Evolutionary conservation across 2,329 filamentous ascomycete species (phyloP).

Genomic region (Gnomoniopsis smithogilvyi): DNA sequence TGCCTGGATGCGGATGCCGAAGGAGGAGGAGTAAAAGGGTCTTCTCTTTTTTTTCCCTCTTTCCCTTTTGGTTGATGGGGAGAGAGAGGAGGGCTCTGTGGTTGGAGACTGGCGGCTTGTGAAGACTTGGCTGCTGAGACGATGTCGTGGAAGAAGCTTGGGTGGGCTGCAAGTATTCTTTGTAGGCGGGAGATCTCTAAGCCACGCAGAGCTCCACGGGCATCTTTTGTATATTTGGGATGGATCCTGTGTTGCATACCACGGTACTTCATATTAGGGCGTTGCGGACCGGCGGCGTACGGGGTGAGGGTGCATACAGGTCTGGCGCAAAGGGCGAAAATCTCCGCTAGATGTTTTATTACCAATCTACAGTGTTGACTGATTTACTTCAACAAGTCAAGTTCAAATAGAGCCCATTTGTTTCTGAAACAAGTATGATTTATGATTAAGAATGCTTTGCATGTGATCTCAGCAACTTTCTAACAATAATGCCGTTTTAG

Average conservation of each 20-base stretch:
- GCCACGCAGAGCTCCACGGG: not conserved
- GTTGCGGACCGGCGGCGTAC: conserved; percentile 16
- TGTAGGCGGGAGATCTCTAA: not conserved
- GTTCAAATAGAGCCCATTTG: too few relatives aligned
- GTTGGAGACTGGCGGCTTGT: not conserved
- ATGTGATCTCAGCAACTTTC: not conserved
- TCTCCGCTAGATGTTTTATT: conserved; percentile 11
- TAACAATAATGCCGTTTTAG: too few relatives aligned
- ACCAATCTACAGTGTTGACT: not conserved
- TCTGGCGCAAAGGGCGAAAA: not conserved
- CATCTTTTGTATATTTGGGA: not conserved
- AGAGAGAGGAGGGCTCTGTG: not conserved
- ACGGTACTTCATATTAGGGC: conserved; percentile 19
- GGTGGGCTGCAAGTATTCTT: not conserved
- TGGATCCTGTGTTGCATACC: conserved; percentile 5
- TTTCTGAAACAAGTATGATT: too few relatives aligned
- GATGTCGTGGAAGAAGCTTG: too few relatives aligned
- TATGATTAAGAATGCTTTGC: not conserved
- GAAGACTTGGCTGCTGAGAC: too few relatives aligned
- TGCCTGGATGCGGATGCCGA: conserved; percentile 80
- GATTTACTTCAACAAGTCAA: not conserved
- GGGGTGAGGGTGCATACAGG: not conserved
- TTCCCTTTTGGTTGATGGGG: not conserved
- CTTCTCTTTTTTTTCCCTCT: not conserved
- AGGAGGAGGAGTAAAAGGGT: conserved; percentile 46